Evolutionary conservation across 139 green algal genomes (phyloP).

Genomic region (Chlorella sorokiniana): DNA sequence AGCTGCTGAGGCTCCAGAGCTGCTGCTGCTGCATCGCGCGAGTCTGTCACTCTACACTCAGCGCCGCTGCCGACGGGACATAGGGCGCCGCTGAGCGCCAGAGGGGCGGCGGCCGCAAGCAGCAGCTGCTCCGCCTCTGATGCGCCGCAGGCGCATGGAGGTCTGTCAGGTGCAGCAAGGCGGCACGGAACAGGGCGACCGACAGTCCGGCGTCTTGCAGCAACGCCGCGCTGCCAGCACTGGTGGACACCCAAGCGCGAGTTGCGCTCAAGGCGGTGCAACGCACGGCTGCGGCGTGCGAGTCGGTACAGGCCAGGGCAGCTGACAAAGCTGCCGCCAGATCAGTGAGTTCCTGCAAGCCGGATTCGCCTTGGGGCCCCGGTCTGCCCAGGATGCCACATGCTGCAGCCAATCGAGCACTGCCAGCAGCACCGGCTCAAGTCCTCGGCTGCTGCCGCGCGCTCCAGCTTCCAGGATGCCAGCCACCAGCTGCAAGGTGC

Average conservation of each 20-base stretch:
- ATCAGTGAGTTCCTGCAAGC: too few relatives aligned
- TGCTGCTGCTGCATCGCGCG: too few relatives aligned
- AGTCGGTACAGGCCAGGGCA: not conserved
- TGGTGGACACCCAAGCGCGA: not conserved
- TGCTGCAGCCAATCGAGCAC: conserved; percentile 1
- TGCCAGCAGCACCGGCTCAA: not conserved
- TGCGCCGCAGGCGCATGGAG: conserved; percentile 22
- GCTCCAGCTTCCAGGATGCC: not conserved
- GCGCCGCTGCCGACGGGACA: not conserved
- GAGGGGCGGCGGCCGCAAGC: not conserved
- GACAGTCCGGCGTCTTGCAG: not conserved
- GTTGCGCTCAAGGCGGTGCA: not conserved
- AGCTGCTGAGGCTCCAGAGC: not conserved
- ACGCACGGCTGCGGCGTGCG: not conserved
- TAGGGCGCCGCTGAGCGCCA: not conserved
- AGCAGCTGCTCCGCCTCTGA: conserved; percentile 11
- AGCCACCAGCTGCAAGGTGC: not conserved
- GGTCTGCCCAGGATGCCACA: not conserved
- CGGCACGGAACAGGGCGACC: not conserved
- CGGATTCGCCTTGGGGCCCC: not conserved
- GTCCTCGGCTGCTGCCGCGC: not conserved
- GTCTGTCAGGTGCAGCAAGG: conserved; percentile 17
- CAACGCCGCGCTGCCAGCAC: not conserved
- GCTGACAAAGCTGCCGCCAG: not conserved
- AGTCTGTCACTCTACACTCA: not conserved